phyloP scores from a whole-genome alignment of 495 filamentous ascomycete genomes.

The Tuber calosporum region DNA sequence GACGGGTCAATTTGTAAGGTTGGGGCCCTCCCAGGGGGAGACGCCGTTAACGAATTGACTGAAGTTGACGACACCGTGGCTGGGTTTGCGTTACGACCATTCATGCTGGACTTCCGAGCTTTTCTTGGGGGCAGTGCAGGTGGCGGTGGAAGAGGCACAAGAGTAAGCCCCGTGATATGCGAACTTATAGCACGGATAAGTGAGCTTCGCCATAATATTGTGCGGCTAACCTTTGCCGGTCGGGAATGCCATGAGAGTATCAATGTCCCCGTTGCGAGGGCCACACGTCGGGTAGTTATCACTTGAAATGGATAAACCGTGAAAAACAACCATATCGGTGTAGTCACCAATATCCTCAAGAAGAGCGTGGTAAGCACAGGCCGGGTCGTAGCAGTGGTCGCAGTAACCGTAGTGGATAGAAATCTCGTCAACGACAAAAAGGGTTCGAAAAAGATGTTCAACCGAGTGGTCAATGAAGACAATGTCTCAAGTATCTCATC shows the following conservation, averaged over 20 bases:
- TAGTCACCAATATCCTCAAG: slow-evolving; percentile 77
- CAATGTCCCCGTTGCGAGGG: slow-evolving; percentile 71
- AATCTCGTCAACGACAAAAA: slow-evolving; percentile 83
- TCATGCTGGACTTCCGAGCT: slow-evolving; percentile 20
- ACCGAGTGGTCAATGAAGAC: slow-evolving; percentile 75
- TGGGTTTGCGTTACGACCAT: slow-evolving; percentile 15
- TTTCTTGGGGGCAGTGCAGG: slow-evolving; percentile 34
- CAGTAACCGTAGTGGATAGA: slow-evolving; percentile 80
- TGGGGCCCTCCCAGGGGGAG: slow-evolving; percentile 20
- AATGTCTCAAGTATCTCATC: slow-evolving; percentile 95
- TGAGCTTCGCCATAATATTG: slow-evolving; percentile 82
- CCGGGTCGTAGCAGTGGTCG: slow-evolving; percentile 82
- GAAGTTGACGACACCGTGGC: slow-evolving; percentile 28
- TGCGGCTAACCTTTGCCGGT: slow-evolving; percentile 73
- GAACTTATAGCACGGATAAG: slow-evolving; percentile 59
- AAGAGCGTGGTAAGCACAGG: slow-evolving; percentile 88
- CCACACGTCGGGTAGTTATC: slow-evolving; percentile 76
- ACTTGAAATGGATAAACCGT: slow-evolving; percentile 75
- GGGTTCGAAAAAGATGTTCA: slow-evolving; percentile 86
- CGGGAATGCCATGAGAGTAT: slow-evolving; percentile 84
- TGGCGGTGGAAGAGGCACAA: slow-evolving; percentile 47
- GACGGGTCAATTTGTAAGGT: slow-evolving; percentile 13
- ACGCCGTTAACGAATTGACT: slow-evolving; percentile 18
- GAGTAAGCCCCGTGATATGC: slow-evolving; percentile 70
- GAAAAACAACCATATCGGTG: slow-evolving; percentile 76